These are phyloP conservation scores for Anthracocystis panici-leucophaei DNA, from an alignment of 1,284 basidiomycete genomes.

Conservation along the genomic window DNA sequence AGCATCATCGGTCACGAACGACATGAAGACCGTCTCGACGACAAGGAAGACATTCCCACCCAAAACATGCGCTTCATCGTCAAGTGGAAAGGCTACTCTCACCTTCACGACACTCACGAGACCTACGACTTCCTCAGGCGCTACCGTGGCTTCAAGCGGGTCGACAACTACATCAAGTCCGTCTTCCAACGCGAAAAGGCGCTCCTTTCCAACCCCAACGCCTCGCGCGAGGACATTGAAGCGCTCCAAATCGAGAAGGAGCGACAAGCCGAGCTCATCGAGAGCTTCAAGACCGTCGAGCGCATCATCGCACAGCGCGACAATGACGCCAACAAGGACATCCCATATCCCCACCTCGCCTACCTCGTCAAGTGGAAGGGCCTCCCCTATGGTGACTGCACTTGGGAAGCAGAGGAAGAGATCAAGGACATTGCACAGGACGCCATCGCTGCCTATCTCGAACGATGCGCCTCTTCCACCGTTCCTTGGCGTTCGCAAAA, in stretches of 20 bases:
- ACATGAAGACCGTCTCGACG: slow-evolving; percentile 62
- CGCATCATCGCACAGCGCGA: slow-evolving; percentile 88
- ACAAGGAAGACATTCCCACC: slow-evolving; percentile 69
- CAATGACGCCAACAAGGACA: slow-evolving; percentile 74
- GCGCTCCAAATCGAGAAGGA: slow-evolving; percentile 84
- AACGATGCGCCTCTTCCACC: slow-evolving; percentile 81
- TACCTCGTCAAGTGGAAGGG: slow-evolving; percentile 99
- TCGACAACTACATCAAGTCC: slow-evolving; percentile 98
- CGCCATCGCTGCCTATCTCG: slow-evolving; percentile 84
- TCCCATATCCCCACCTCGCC: slow-evolving; percentile 75
- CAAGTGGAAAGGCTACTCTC: slow-evolving; percentile 71
- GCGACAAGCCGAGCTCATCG: slow-evolving; percentile 87
- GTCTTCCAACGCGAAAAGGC: slow-evolving; percentile 78
- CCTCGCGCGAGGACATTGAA: slow-evolving; percentile 89
- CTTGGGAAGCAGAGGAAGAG: slow-evolving; percentile 87
- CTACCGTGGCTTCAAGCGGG: slow-evolving; percentile 92
- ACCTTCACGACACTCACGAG: slow-evolving; percentile 89
- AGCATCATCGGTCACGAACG: slow-evolving; percentile 71
- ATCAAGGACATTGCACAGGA: slow-evolving; percentile 75
- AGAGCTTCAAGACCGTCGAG: slow-evolving; percentile 91
- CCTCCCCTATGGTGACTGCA: slow-evolving; percentile 93
- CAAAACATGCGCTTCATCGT: slow-evolving; percentile 71
- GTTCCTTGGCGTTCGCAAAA: slow-evolving; percentile 86
- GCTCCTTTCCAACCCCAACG: slow-evolving; percentile 77
- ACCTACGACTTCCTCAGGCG: slow-evolving; percentile 89